Base-by-base conservation (phyloP, 805 yeast species). In the Lachancea dasiensis region DNA sequence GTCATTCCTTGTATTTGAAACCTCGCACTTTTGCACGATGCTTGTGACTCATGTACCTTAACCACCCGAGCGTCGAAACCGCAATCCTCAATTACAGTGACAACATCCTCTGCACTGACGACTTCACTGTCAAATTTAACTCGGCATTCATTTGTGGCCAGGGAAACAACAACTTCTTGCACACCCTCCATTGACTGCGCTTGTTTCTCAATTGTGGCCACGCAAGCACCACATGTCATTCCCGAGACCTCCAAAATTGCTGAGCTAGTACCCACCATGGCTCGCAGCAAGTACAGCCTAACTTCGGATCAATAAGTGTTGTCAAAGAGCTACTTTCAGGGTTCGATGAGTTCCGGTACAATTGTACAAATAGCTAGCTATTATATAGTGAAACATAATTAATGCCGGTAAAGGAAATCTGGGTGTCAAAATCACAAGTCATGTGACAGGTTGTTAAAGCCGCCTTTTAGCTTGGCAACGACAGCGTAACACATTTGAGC, bases 171-270 rank as follows among this genome's bases (percentile, higher is more conserved):
- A 1, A 70, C 84, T 11, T 59, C 54, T 1, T 51, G 31, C 6
- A 85, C 84, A 2, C 81, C 81, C 0, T 65, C 61, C 7, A 75
- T 34, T 1, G 51, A 52, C 39, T 66, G 60, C 18, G 85, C 50
- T 0, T 79, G 78, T 17, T 61, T 61, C 1, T 79, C 73, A 13
- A 90, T 74, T 0, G 94, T 67, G 2, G 79, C 69, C 0, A 82
- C 73, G 55, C 97, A 90, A 1, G 95, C 75, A 2, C 94, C 81
- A 54, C 97, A 90, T 6, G 97, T 87, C 97, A 90, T 90, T 4
- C 97, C 97, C 10, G 63, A 45, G 7, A 69, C 58, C 17, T 13
- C 23, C 10, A 29, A 18, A 18, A 30, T 25, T 9, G 35, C 39
- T 5, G 18, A 8, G 15, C 30, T 30, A 17, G 17, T 14, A 13